Base-by-base conservation (phyloP, 176 grass and related monocot species). In the Bothriochloa decipiens region DNA sequence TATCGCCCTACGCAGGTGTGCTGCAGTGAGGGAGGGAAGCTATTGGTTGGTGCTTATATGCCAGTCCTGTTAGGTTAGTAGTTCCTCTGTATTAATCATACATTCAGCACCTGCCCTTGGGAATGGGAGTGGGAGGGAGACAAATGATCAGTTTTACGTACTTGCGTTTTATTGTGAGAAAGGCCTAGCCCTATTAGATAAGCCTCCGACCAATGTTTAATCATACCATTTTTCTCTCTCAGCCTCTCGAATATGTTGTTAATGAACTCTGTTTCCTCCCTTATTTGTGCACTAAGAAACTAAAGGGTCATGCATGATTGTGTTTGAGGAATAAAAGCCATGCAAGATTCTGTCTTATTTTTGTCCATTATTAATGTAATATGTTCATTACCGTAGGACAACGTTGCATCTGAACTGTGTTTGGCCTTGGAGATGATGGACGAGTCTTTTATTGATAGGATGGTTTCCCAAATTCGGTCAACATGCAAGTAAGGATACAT, bases 401-500 rank as follows among this genome's bases (percentile, higher is more conserved):
- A 37, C 50, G 4, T 68, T 81, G 18, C 18, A 53, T 70, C 29
- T 9, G 29, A 23, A 36, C 46, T 10, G 26, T 11, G 36, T 52
- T 68, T 68, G 45, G 64, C 33, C 39, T 72, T 45, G 0, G 37
- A 60, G 87, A 95, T 91, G 88, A 84, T 41, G 15, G 86, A 91
- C 0, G 47, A 83, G 17, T 85, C 86, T 45, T 93, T 97, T 88
- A 85, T 97, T 52, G 76, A 94, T 65, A 83, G 81, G 71, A 97
- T 97, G 95, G 57, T 91, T 33, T 97, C 90, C 20, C 90, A 91
- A 78, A 65, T 97, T 32, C 83, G 92, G 41, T 92, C 91, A 1
- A 88, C 66, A 63, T 94, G 88, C 88, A 97, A 78, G 95, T 97
- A 53, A 63, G 82, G 46, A 79, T 66, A 82, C 11, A 5, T 70